These are phyloP conservation scores for Hygrocybe coccinea DNA, from an alignment of 768 basidiomycete species.

Conservation along the genomic window DNA sequence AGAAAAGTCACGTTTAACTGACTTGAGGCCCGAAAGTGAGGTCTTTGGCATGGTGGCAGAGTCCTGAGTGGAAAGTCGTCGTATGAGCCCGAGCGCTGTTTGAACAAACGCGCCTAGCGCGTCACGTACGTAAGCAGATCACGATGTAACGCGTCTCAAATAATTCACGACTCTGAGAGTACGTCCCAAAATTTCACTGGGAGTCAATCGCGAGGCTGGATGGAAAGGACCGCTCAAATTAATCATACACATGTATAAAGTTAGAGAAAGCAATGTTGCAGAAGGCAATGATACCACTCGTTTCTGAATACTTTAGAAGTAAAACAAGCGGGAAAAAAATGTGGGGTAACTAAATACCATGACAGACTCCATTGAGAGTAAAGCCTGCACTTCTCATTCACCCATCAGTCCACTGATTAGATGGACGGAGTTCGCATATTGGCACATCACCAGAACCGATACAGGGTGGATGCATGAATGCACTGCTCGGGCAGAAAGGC, in stretches of 20 bases:
- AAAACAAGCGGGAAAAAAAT: background rate
- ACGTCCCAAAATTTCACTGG: too few relatives aligned
- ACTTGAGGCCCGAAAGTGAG: slow-evolving; percentile 7
- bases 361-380: slow-evolving; percentile 31
- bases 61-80: too few relatives aligned
- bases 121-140: background rate
- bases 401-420: slow-evolving; percentile 56
- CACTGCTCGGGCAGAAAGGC: slow-evolving; percentile 77
- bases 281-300: too few relatives aligned
- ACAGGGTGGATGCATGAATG: slow-evolving; percentile 53
- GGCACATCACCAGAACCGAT: slow-evolving; percentile 78
- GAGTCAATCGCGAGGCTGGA: too few relatives aligned
- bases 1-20: slow-evolving; percentile 52
- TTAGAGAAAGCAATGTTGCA: too few relatives aligned
- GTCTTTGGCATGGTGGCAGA: slow-evolving; percentile 3
- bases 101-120: background rate
- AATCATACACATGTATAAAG: too few relatives aligned
- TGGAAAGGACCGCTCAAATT: too few relatives aligned
- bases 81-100: too few relatives aligned
- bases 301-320: too few relatives aligned
- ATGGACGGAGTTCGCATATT: slow-evolving; percentile 42
- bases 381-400: slow-evolving; percentile 34
- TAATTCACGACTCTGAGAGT: too few relatives aligned
- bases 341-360: slow-evolving; percentile 23
- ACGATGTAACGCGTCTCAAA: background rate